Evolutionary conservation across 208 protist genomes (phyloP).

Genomic region (Balamuthia mandrillaris): DNA sequence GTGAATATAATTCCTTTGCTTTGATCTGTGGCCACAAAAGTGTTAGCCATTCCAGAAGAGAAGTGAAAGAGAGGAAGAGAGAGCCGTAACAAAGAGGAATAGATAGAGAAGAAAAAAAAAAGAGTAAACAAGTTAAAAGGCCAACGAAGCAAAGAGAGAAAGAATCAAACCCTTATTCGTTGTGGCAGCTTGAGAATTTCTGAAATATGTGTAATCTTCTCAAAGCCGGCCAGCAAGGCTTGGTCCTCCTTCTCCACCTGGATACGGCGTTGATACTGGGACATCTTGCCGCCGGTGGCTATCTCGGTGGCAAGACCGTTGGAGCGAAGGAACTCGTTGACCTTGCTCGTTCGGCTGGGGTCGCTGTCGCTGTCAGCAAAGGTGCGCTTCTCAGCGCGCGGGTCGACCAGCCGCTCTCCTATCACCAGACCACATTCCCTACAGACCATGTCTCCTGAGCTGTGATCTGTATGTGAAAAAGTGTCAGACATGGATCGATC

Average conservation of each 20-base stretch:
- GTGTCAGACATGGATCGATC: too few relatives aligned
- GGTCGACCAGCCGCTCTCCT: conserved; percentile 48
- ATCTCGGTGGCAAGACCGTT: conserved; percentile 18
- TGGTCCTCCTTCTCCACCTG: conserved; percentile 32
- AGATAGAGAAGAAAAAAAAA: too few relatives aligned
- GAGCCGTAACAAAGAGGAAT: too few relatives aligned
- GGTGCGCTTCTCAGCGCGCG: conserved; percentile 46
- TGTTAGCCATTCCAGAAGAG: background rate
- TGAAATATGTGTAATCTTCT: conserved; percentile 41
- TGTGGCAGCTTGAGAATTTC: conserved; percentile 41
- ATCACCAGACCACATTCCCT: conserved; percentile 42
- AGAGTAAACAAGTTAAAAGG: too few relatives aligned
- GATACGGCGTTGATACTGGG: conserved; percentile 27
- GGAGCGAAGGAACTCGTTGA: conserved; percentile 32
- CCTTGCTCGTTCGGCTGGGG: conserved; percentile 47
- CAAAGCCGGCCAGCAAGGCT: conserved; percentile 33
- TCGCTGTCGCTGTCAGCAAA: conserved; percentile 31
- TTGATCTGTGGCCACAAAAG: background rate
- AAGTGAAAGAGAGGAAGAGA: background rate
- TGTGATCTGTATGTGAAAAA: conserved; percentile 40
- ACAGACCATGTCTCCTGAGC: conserved; percentile 48
- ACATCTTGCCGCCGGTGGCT: background rate
- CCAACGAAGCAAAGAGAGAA: background rate
- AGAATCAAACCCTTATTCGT: background rate
- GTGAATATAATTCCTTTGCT: conserved; percentile 40